Evolutionary conservation across 108 stramenopile genomes (phyloP).

Genomic region (Seminavis robusta): DNA sequence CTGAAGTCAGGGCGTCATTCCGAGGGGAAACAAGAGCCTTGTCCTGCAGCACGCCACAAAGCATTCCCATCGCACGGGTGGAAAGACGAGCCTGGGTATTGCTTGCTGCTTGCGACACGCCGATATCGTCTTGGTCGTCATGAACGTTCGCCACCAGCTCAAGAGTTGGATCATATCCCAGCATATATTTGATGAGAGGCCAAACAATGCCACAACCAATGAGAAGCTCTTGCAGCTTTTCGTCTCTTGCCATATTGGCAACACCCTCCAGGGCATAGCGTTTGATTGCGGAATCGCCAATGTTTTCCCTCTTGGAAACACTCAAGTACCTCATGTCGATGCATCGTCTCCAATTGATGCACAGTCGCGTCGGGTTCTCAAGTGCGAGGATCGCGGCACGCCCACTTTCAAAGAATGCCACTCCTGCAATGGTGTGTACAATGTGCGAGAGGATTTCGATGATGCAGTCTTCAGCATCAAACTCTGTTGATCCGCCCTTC

Average conservation of each 20-base stretch:
- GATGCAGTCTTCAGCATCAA: slow-evolving; percentile 8
- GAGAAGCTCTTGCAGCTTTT: slow-evolving; percentile 42
- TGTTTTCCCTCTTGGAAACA: no score
- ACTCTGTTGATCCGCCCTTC: not conserved
- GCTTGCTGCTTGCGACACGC: slow-evolving; percentile 46
- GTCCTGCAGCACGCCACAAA: slow-evolving; percentile 57
- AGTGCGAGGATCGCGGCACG: slow-evolving; percentile 38
- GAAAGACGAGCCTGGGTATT: slow-evolving; percentile 62
- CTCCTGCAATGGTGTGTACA: slow-evolving; percentile 53
- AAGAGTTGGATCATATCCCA: slow-evolving; percentile 64
- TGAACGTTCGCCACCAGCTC: slow-evolving; percentile 29
- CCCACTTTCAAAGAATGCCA: slow-evolving; percentile 54
- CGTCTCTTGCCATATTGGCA: slow-evolving; percentile 38
- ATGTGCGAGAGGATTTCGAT: slow-evolving; percentile 40
- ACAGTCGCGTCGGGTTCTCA: slow-evolving; percentile 28
- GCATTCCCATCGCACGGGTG: slow-evolving; percentile 56
- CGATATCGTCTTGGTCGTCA: slow-evolving; percentile 29
- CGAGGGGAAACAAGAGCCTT: slow-evolving; percentile 24
- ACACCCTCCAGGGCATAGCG: slow-evolving; percentile 62
- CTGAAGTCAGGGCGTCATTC: slow-evolving; percentile 31
- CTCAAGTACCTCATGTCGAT: slow-evolving; percentile 39
- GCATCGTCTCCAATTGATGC: slow-evolving; percentile 49
- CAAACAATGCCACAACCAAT: slow-evolving; percentile 59
- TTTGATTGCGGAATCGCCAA: slow-evolving; percentile 41
- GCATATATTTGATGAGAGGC: slow-evolving; percentile 44